These are phyloP conservation scores for Massariosphaeria phaeospora DNA, from an alignment of 495 filamentous ascomycete species.

Conservation along the genomic window DNA sequence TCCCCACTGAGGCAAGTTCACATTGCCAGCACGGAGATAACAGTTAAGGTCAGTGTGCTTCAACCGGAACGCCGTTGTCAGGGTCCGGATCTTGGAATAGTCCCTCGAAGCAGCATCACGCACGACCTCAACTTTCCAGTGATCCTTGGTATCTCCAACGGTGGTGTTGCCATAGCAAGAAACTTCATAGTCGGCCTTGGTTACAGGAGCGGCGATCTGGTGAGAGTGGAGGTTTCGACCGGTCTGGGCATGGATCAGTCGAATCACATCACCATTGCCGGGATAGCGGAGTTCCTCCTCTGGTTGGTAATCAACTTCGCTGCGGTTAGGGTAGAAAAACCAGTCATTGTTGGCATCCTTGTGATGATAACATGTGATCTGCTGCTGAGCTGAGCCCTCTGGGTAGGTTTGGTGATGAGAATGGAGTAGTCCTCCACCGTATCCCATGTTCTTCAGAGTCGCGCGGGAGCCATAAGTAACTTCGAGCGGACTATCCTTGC, in stretches of 20 bases:
- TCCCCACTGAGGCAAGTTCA: conserved; percentile 96
- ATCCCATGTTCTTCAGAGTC: conserved; percentile 98
- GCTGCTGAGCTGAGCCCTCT: conserved; percentile 89
- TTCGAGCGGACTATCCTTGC: conserved; percentile 88
- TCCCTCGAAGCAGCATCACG: conserved; percentile 83
- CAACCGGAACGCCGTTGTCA: conserved; percentile 89
- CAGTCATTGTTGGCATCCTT: conserved; percentile 99
- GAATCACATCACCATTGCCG: conserved; percentile 71
- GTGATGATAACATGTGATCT: conserved; percentile 98
- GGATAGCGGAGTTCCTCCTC: conserved; percentile 67
- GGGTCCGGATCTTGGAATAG: conserved; percentile 76
- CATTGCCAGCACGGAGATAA: conserved; percentile 91
- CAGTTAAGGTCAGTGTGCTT: conserved; percentile 80
- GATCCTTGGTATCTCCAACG: conserved; percentile 96
- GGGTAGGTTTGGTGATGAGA: conserved; percentile 95
- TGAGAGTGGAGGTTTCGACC: conserved; percentile 96
- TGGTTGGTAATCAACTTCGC: conserved; percentile 64
- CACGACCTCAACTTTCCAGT: conserved; percentile 92
- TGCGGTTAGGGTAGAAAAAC: conserved; percentile 94
- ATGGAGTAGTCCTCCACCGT: conserved; percentile 94
- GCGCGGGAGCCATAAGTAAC: conserved; percentile 82
- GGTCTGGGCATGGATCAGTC: conserved; percentile 90
- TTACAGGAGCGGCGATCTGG: conserved; percentile 76
- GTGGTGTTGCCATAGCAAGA: conserved; percentile 94
- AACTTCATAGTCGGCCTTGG: conserved; percentile 86